Evolutionary conservation across 306 rosid genomes (phyloP), one percentile per base, ranked within the genome.

Genomic region (Castanopsis chinensis): DNA sequence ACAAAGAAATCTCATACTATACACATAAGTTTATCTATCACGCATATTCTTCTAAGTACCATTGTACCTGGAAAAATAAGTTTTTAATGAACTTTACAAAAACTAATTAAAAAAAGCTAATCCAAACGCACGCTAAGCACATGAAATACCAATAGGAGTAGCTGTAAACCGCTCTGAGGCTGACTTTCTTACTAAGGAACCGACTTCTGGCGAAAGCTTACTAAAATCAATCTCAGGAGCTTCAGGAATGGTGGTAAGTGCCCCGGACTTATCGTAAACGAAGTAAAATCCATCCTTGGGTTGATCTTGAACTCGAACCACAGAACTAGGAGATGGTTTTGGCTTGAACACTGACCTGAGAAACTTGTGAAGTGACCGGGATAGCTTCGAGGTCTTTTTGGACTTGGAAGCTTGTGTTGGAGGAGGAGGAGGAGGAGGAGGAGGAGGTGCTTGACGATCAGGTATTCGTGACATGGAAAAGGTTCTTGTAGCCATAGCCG

Each of bases 201-300:
- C 81, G 14, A 92, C 84, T 74, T 91, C 93, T 69, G 96, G 94
- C 7, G 97, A 89, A 55, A 85, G 54, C 17, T 65, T 81, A 14
- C 54, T 76, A 3, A 86, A 76, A 73, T 91, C 93, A 3, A 79
- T 78, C 78, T 91, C 97, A 3, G 95, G 92, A 67, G 65, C 84
- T 78, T 94, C 97, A 0, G 92, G 94, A 7, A 94, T 92, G 18
- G 97, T 84, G 18, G 92, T 86, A 19, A 94, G 97, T 35, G 89
- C 76, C 18, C 89, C 92, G 54, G 92, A 86, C 72, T 85, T 90
- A 33, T 94, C 96, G 74, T 81, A 89, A 33, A 90, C 85, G 33
- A 89, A 87, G 56, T 84, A 87, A 69, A 88, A 88, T 64, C 93
- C 88, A 2, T 87, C 93, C 72, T 20, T 80, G 3, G 87, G 64